A percentile compares a stretch with the other conserved stretches of the same genome.
Conservation (phyloP, 2,329 filamentous ascomycete genomes). For the Penicillium nordicum region DNA sequence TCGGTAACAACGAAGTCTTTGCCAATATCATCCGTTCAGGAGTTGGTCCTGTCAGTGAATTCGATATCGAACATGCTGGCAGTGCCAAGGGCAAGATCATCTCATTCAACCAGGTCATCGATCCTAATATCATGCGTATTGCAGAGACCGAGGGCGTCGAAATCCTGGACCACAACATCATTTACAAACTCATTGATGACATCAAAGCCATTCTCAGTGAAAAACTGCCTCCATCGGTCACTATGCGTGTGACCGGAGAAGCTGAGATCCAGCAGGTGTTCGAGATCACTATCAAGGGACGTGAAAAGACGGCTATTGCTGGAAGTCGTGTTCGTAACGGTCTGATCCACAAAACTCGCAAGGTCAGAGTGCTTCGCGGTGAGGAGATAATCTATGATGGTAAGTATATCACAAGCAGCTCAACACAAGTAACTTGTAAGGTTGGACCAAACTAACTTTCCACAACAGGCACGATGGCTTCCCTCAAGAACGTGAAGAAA, state of each 20-base stretch:
- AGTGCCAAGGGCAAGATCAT: slow-evolving; percentile 72
- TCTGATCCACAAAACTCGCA: slow-evolving; percentile 58
- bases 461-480: slow-evolving; percentile 65
- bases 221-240: slow-evolving; percentile 64
- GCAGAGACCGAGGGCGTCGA: slow-evolving; percentile 69
- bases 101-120: slow-evolving; percentile 76
- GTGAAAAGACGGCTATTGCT: slow-evolving; percentile 70
- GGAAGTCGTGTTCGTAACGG: slow-evolving; percentile 88
- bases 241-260: slow-evolving; percentile 74
- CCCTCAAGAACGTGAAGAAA: slow-evolving; percentile 89
- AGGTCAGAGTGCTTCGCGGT: slow-evolving; percentile 68
- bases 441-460: slow-evolving; percentile 7
- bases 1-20: slow-evolving; percentile 81
- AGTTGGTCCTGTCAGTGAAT: slow-evolving; percentile 77
- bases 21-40: slow-evolving; percentile 72
- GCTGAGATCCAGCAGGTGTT: slow-evolving; percentile 83
- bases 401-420: slow-evolving; percentile 47
- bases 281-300: slow-evolving; percentile 73
- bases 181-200: slow-evolving; percentile 51
- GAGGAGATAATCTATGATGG: slow-evolving; percentile 76
- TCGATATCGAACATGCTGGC: slow-evolving; percentile 82
- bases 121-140: slow-evolving; percentile 63
- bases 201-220: slow-evolving; percentile 61
- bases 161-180: slow-evolving; percentile 76
- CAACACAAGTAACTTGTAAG: background rate